Base-by-base conservation (phyloP, 345 rosid genomes). In the Boechera divaricarpa region DNA sequence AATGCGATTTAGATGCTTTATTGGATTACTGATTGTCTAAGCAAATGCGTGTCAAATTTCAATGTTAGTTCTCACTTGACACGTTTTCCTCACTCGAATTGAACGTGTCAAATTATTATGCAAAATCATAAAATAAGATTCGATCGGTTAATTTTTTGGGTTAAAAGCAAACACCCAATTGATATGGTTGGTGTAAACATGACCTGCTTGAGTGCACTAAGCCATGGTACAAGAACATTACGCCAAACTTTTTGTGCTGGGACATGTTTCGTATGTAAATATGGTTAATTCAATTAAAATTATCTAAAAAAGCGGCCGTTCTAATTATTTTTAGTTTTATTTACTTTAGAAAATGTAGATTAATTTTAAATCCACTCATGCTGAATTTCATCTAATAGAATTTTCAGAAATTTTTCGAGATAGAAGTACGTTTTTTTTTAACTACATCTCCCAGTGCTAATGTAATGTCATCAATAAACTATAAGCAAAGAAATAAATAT, bases 21-120 rank as follows among this genome's bases (percentile, higher is more conserved):
- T 38, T 11, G 18, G 69, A 33, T 76, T 60, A 69, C 69, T 61
- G 75, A 52, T 32, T 61, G 48, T 42, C 33, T 52, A 76, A 76
- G 70, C 75, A 41, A 48, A 57, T 68, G 35, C 55, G 47, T 76
- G 56, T 60, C 63, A 76, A 36, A 21, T 32, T 60, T 51, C 55
- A 52, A 3, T 21, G 74, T 53, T 69, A 60, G 74, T 21, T 1
- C 24, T 21, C 24, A 21, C 24, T 21, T 21, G 24, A 68, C 79
- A 61, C 69, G 70, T 76, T 76, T 76, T 62, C 21, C 75, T 61
- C 64, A 69, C 69, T 21, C 24, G 24, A 21, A 21, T 21, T 21
- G 24, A 21, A 21, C 24, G 24, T 21, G 24, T 21, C 24, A 21
- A 21, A 21, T 21, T 21, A 2, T 49, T 48, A 59, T 16, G 68